phyloP scores from a whole-genome alignment of 164 flowering plant species.

The Aristolochia californica region DNA sequence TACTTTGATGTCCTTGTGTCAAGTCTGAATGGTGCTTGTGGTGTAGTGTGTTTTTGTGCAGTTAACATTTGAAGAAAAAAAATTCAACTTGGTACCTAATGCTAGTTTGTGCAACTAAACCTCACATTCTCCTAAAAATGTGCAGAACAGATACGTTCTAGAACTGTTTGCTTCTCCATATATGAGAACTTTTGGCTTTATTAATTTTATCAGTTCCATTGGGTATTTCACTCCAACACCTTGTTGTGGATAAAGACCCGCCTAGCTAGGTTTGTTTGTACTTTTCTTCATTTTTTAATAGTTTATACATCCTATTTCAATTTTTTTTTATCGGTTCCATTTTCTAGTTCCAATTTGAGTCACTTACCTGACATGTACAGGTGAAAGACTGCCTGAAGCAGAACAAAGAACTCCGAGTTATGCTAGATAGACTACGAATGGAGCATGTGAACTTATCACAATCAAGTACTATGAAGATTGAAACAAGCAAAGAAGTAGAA shows the following conservation, averaged over 20 bases:
- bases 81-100: too few species aligned
- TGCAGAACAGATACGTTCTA: too few species aligned
- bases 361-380: conserved; percentile 23
- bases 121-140: too few species aligned
- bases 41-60: too few species aligned
- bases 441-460: conserved; percentile 40
- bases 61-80: too few species aligned
- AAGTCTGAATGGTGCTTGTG: too few species aligned
- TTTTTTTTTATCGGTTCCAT: background rate
- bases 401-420: conserved; percentile 71
- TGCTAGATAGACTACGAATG: conserved; percentile 52
- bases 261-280: background rate
- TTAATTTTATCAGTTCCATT: background rate
- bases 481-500: conserved; percentile 11
- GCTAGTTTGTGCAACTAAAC: too few species aligned
- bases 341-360: background rate
- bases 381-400: conserved; percentile 78
- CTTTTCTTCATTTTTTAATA: too few species aligned
- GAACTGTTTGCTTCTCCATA: too few species aligned
- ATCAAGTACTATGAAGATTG: conserved; percentile 13
- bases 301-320: background rate
- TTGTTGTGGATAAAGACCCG: background rate
- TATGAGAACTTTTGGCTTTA: too few species aligned
- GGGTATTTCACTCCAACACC: background rate
- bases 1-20: too few species aligned